Evolutionary conservation across 2,329 filamentous ascomycete species (phyloP).

Genomic region (Sphaceloma murrayae): DNA sequence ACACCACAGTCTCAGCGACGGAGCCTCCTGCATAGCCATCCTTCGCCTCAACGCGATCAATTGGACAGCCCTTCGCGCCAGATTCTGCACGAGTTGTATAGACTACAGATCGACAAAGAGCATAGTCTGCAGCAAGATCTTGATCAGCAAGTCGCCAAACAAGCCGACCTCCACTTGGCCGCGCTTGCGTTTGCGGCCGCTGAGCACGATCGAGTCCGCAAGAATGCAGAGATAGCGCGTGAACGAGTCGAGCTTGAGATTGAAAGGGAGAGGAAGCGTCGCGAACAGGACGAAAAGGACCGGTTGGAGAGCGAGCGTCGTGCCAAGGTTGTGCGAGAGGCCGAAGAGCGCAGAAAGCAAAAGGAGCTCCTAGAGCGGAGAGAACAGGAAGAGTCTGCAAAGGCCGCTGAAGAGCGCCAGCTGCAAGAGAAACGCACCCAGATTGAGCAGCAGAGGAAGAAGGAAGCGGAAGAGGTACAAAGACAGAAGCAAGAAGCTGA

Average conservation of each 20-base stretch:
- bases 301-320: slow-evolving; percentile 35
- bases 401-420: slow-evolving; percentile 19
- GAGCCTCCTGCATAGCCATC: slow-evolving; percentile 7
- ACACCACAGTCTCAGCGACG: background rate
- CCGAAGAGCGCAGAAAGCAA: slow-evolving; percentile 28
- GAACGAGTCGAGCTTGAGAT: slow-evolving; percentile 40
- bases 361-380: slow-evolving; percentile 27
- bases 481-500: slow-evolving; percentile 22
- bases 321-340: slow-evolving; percentile 36
- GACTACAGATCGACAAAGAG: slow-evolving; percentile 35
- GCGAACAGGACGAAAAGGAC: slow-evolving; percentile 30
- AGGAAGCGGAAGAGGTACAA: slow-evolving; percentile 16
- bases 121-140: slow-evolving; percentile 48
- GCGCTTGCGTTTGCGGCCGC: slow-evolving; percentile 56
- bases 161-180: slow-evolving; percentile 53
- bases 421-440: slow-evolving; percentile 10
- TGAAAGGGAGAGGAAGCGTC: slow-evolving; percentile 28
- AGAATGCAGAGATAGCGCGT: slow-evolving; percentile 46
- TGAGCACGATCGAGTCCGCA: slow-evolving; percentile 56
- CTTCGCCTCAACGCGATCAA: slow-evolving; percentile 17
- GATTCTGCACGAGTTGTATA: slow-evolving; percentile 34
- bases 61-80: slow-evolving; percentile 20
- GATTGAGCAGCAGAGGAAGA: slow-evolving; percentile 16
- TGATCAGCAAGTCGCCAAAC: slow-evolving; percentile 53
- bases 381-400: slow-evolving; percentile 24